Conservation (phyloP, 495 filamentous ascomycete species). For the Parathielavia appendiculata region DNA sequence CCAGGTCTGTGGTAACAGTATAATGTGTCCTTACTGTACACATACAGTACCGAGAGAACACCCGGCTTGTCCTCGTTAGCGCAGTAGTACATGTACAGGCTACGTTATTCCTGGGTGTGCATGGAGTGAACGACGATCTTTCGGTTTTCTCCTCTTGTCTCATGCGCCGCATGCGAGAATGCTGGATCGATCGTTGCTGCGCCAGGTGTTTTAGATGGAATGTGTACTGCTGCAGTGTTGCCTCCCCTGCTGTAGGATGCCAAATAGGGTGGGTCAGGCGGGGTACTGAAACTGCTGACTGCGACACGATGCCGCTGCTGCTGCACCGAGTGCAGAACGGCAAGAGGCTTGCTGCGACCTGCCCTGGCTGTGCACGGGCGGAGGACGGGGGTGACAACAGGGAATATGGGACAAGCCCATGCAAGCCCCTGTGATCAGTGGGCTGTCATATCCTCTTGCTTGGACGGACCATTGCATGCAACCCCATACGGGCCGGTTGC, state of each 20-base stretch:
- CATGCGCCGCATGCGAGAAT: not conserved
- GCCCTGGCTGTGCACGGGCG: not conserved
- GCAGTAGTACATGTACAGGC: no score
- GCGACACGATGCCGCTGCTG: conserved; percentile 1
- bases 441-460: not conserved
- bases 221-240: not conserved
- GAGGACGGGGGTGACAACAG: not conserved
- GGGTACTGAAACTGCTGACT: not conserved
- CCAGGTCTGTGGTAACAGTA: no score
- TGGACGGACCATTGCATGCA: no score
- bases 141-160: not conserved
- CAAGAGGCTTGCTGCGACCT: conserved; percentile 12
- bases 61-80: no score
- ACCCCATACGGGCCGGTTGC: not conserved
- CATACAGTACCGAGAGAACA: no score
- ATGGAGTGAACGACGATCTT: not conserved
- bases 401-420: not conserved
- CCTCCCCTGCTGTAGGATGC: no score
- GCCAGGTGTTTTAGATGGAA: no score
- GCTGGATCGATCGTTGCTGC: no score
- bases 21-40: no score
- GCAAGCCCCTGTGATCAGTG: not conserved
- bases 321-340: conserved; percentile 17
- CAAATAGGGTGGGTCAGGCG: no score
- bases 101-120: not conserved